A percentile compares a stretch with the other conserved stretches of the same genome.
These are phyloP conservation scores for Hanseniaspora uvarum DNA, from an alignment of 1,139 yeast genomes.

Conservation along the genomic window DNA sequence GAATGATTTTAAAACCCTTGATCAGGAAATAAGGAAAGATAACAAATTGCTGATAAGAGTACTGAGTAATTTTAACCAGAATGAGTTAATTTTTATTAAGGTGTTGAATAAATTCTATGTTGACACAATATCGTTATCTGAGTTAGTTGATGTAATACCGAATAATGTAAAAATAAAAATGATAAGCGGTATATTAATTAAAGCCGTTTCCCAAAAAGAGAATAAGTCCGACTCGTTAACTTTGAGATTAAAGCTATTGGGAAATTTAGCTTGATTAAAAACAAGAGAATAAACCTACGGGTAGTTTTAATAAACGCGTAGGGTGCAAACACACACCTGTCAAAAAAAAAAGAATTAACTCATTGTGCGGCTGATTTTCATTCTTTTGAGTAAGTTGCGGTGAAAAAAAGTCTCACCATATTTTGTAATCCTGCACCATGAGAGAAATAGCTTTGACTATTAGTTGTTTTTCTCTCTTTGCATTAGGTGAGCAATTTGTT, in stretches of 20 bases:
- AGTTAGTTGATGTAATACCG: background rate
- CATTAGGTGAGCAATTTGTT: no score
- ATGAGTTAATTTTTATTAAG: background rate
- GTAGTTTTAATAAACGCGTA: no score
- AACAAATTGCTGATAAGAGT: background rate
- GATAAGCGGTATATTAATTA: background rate
- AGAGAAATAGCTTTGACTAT: no score
- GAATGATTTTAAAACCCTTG: slow-evolving; percentile 25
- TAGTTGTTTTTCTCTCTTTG: no score
- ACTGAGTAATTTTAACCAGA: background rate
- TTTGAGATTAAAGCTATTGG: slow-evolving; percentile 17
- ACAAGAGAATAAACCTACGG: background rate
- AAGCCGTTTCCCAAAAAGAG: background rate
- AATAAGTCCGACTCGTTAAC: background rate
- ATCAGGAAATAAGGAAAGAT: background rate
- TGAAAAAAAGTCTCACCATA: no score
- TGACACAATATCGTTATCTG: no score
- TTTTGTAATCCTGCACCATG: no score
- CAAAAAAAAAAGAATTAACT: background rate
- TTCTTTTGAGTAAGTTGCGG: background rate
- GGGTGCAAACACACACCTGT: no score
- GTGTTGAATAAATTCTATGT: background rate
- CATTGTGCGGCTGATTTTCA: background rate
- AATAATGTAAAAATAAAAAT: background rate
- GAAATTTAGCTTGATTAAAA: slow-evolving; percentile 19